These are phyloP conservation scores for Magnaporthiopsis incrustans DNA, from an alignment of 2,329 filamentous ascomycete species.

Conservation along the genomic window DNA sequence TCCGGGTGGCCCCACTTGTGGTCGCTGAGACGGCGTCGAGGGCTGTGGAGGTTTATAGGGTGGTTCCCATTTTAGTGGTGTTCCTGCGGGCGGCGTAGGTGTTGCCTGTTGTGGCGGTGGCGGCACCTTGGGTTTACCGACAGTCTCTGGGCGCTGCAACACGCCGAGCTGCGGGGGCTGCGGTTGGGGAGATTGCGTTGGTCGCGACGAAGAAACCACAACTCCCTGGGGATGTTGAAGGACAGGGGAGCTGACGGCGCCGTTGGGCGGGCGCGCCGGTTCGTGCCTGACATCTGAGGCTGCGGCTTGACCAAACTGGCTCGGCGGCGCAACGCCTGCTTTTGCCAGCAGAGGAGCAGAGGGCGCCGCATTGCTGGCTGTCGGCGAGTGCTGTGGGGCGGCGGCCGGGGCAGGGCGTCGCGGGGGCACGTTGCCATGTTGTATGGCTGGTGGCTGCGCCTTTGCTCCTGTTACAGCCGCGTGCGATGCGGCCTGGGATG, in stretches of 20 bases:
- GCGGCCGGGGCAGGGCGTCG: slow-evolving; percentile 1
- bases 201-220: slow-evolving; percentile 20
- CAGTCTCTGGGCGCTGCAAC: slow-evolving; percentile 24
- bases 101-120: slow-evolving; percentile 14
- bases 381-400: neutral
- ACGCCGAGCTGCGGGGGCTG: slow-evolving; percentile 20
- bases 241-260: slow-evolving; percentile 7
- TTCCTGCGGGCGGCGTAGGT: slow-evolving; percentile 21
- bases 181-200: slow-evolving; percentile 18
- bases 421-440: neutral
- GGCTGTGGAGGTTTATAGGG: slow-evolving; percentile 29
- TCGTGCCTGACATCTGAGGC: slow-evolving; percentile 6
- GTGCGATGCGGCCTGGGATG: neutral
- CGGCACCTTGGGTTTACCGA: slow-evolving; percentile 22
- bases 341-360: neutral
- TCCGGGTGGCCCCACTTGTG: slow-evolving; percentile 5
- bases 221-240: slow-evolving; percentile 31
- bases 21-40: slow-evolving; percentile 12
- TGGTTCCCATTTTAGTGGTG: slow-evolving; percentile 32
- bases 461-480: no score
- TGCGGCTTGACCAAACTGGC: slow-evolving; percentile 5
- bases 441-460: neutral
- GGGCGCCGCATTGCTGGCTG: neutral
- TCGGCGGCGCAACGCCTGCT: slow-evolving; percentile 1
- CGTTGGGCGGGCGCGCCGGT: slow-evolving; percentile 10